Evolutionary conservation across 176 grass and related monocot species (phyloP).

Genomic region (Sorghum bicolor): Sorghum_bicolor_NCBIv3 NC_012876.2:5410501-5411000

Average conservation of each 20-base stretch:
- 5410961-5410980: neutral
- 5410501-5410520: slow-evolving; percentile 79
- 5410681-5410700: neutral
- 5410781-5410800: neutral
- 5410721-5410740: neutral
- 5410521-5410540: slow-evolving; percentile 75
- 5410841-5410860: neutral
- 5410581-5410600: slow-evolving; percentile 93
- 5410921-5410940: too few species aligned
- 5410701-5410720: neutral
- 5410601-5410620: slow-evolving; percentile 90
- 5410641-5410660: slow-evolving; percentile 80
- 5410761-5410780: neutral
- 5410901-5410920: neutral
- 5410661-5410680: slow-evolving; percentile 38
- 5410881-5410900: neutral
- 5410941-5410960: neutral
- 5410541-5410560: slow-evolving; percentile 71
- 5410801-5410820: neutral
- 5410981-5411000: neutral
- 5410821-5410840: neutral
- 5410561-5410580: slow-evolving; percentile 83
- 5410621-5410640: slow-evolving; percentile 91
- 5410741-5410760: neutral
- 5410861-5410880: neutral